Base-by-base conservation (phyloP, 176 grass and related monocot species). In the Oryza officinalis region DNA sequence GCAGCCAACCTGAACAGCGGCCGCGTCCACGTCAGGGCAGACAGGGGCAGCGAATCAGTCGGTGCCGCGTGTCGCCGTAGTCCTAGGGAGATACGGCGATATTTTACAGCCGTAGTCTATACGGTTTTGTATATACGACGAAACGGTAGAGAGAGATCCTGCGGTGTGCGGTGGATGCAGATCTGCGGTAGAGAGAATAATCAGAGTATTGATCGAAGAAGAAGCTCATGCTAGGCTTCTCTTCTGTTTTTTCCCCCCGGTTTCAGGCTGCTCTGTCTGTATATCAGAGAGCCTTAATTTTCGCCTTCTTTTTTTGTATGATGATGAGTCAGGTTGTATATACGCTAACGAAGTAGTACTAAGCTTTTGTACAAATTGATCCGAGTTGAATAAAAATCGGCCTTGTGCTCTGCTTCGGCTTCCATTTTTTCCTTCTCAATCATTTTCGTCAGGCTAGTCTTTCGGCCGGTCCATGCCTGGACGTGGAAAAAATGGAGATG, bases 331-430 rank as follows among this genome's bases (percentile, higher is more conserved):
- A 72, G 40, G 67, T 6, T 81, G 85, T 81, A 77, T 25, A 89
- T 82, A 81, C 11, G 33, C 83, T 43, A 85, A 63, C 75, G 30
- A n/a, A 84, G 28, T 30, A 63, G 20, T 57, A 57, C 59, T 65
- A 50, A 45, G 20, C 25, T 65, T 25, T 75, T 88, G 87, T 88
- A 75, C 35, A 84, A 69, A 75, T 63, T 60, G 76, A 61, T 61
- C 22, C n/a, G 63, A 43, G 38, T 0, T 63, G 11, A 87, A 84
- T 85, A 80, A 75, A 43, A 54, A 27, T 47, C 33, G 25, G n/a
- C 22, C 65, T 80, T 63, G 15, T 5, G 82, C 20, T 32, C 63
- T 61, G 57, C 8, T 61, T 61, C n/a, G 57, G 69, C 69, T 30
- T 38, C 0, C 6, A 5, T 67, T 52, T 41, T 20, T 4, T 10